A percentile compares a stretch with the other conserved stretches of the same genome.
These are phyloP conservation scores for Phytophthora citricola DNA, from an alignment of 352 stramenopile genomes.

Conservation along the genomic window DNA sequence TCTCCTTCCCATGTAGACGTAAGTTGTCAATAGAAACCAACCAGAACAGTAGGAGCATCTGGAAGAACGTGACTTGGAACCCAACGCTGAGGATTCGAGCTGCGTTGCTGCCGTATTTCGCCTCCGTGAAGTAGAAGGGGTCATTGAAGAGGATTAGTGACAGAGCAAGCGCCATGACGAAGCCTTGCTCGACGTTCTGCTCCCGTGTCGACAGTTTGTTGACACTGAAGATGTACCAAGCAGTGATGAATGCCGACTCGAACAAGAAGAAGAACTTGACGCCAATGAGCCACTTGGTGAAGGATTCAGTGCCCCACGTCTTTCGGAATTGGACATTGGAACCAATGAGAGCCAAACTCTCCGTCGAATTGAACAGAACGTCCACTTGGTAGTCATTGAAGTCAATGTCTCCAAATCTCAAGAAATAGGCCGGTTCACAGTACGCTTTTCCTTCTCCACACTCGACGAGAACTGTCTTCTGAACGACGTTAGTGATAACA, in stretches of 20 bases:
- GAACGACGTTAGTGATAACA: constrained; percentile 44
- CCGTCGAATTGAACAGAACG: constrained; percentile 63
- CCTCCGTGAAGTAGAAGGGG: constrained; percentile 63
- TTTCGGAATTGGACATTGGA: constrained; percentile 60
- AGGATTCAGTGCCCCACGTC: constrained; percentile 54
- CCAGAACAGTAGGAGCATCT: constrained; percentile 67
- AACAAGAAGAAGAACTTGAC: constrained; percentile 67
- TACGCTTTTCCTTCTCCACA: constrained; percentile 40
- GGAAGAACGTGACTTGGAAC: constrained; percentile 70
- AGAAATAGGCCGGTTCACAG: constrained; percentile 57
- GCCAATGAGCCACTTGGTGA: constrained; percentile 67
- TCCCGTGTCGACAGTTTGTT: constrained; percentile 53
- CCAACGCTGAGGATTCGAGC: constrained; percentile 55
- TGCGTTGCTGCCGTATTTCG: constrained; percentile 52
- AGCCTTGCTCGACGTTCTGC: constrained; percentile 69
- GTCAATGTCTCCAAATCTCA: constrained; percentile 63
- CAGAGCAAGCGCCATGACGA: constrained; percentile 52
- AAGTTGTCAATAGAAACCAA: constrained; percentile 65
- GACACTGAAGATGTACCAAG: constrained; percentile 55
- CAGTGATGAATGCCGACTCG: constrained; percentile 38
- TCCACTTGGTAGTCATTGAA: constrained; percentile 63
- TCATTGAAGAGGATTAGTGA: constrained; percentile 68
- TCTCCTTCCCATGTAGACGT: constrained; percentile 55
- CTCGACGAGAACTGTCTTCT: constrained; percentile 43
- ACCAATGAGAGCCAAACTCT: constrained; percentile 41